Percentiles rank a stretch among this genome's conserved stretches.
These are phyloP conservation scores for Ormosia emarginata DNA, from an alignment of 306 rosid genomes.

Conservation along the genomic window DNA sequence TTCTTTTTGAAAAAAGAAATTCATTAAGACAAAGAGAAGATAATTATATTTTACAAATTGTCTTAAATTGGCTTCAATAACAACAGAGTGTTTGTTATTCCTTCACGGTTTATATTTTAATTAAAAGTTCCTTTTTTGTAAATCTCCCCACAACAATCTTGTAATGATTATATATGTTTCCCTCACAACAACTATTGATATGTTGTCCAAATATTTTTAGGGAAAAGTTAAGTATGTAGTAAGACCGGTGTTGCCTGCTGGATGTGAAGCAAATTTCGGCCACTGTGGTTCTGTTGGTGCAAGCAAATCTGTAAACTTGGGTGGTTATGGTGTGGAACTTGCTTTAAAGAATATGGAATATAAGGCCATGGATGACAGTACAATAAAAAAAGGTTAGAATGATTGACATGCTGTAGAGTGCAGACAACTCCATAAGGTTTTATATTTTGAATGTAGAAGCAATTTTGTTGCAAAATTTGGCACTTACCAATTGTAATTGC, in stretches of 20 bases:
- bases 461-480: conserved; percentile 15
- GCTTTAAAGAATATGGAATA: conserved; percentile 98
- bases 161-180: neutral
- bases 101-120: neutral
- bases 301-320: conserved; percentile 73
- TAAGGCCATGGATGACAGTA: conserved; percentile 91
- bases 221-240: conserved; percentile 79
- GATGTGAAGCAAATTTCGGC: conserved; percentile 65
- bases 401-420: conserved; percentile 7
- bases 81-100: neutral
- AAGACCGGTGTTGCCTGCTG: conserved; percentile 75
- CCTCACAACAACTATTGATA: conserved; percentile 14
- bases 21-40: neutral
- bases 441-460: conserved; percentile 18
- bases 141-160: neutral
- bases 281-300: conserved; percentile 88
- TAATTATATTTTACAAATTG: neutral
- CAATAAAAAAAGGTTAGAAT: conserved; percentile 76
- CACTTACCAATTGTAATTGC: conserved; percentile 6
- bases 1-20: neutral
- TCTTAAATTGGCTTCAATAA: neutral
- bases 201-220: conserved; percentile 37
- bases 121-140: neutral
- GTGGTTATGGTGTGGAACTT: conserved; percentile 98
- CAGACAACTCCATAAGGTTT: neutral